Evolutionary conservation across 2,329 filamentous ascomycete species (phyloP), one percentile per base, ranked within the genome.

Genomic region (Xylariaceae sp.): DNA sequence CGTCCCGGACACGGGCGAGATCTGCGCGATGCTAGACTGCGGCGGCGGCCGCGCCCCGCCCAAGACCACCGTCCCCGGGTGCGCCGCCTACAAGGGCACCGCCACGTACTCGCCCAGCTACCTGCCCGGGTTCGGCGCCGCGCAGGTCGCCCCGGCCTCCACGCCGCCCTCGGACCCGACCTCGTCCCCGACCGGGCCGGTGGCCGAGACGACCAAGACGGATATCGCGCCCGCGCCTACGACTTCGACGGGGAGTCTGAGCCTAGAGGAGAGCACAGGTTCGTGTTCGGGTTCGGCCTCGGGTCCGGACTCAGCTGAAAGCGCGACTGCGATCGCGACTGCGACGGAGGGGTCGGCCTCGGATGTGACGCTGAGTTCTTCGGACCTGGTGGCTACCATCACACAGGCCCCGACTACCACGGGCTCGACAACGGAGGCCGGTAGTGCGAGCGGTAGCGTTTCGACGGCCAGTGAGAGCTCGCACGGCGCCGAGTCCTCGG

Each of bases 1-100:
- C 71, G 80, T 87, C 50, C 85, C 85, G 1, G 84, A 74, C 62
- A 84, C 81, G 18, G 84, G 85, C 68, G 85, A 89, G 75, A 76
- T 89, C 68, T 89, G 87, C 78, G 76, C 77, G 10, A 67, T 83
- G 59, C 78, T 86, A 63, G 86, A 89, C 79, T 89, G 87, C 72
- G 86, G 87, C 55, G 87, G 87, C 61, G 87, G 86, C 52, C 79
- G 81, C 44, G 87, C 85, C 7, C 84, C 86, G 2, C 81, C 84
- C 57, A 88, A 85, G 76, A 84, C 81, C 16, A 81, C 78, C 21
- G 81, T 85, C 20, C 86, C 86, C 0, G 86, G 86, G 2, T 89
- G 87, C 66, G 66, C 71, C 2, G 65, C 53, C 3, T 87, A 88
- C 75, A 65, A 68, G 2, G 85, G 84, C 60, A 84, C 82, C 21